Percentiles rank a stretch among this genome's conserved stretches.
Conservation (phyloP, 176 grass and related monocot genomes). For the Chrysopogon serrulatus region DNA sequence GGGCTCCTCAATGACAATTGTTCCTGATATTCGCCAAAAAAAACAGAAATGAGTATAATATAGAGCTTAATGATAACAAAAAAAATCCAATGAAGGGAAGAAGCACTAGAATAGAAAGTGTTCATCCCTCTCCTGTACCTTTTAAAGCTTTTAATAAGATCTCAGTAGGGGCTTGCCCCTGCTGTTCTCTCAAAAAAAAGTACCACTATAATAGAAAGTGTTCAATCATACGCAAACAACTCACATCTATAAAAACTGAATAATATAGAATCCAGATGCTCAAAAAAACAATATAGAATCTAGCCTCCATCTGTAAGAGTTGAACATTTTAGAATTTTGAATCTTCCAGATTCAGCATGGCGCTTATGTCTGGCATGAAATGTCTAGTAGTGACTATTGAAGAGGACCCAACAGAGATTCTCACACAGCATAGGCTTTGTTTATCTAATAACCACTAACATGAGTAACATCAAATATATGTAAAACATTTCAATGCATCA, state of each 20-base stretch:
- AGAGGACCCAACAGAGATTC: not conserved
- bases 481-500: not conserved
- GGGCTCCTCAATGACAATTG: not conserved
- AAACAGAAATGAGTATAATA: not conserved
- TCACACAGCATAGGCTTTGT: not conserved
- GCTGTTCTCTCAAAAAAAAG: too few relatives aligned
- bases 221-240: not conserved
- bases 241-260: not conserved
- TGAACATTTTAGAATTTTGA: not conserved
- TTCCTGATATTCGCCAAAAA: too few relatives aligned
- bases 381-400: not conserved
- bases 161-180: too few relatives aligned
- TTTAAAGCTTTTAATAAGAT: too few relatives aligned
- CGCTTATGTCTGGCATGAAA: not conserved
- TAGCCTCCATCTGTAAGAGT: too few relatives aligned
- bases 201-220: too few relatives aligned
- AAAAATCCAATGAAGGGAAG: not conserved
- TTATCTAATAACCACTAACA: not conserved
- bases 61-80: not conserved
- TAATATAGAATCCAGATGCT: too few relatives aligned
- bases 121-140: too few relatives aligned
- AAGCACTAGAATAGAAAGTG: not conserved
- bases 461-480: not conserved
- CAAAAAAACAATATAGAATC: too few relatives aligned
- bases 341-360: not conserved